A percentile compares a stretch with the other conserved stretches of the same genome.
Evolutionary conservation across 208 protist species (phyloP).

Genomic region (Leptomonas seymouri): DNA sequence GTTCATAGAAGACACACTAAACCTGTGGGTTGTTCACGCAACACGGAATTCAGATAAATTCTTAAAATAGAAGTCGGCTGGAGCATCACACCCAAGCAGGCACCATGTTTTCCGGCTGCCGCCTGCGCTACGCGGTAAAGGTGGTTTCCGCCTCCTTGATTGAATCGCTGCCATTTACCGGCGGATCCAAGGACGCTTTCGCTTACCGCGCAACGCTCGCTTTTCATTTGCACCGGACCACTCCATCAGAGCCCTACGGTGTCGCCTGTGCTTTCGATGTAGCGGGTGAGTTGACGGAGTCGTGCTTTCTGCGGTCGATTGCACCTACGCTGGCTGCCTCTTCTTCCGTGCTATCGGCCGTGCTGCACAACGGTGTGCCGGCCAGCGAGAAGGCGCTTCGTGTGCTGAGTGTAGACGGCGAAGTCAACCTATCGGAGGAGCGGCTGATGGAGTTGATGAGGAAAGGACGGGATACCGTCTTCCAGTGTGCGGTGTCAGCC

Average conservation of each 20-base stretch:
- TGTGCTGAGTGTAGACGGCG: conserved; percentile 19
- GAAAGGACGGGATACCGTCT: background rate
- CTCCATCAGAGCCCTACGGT: conserved; percentile 5
- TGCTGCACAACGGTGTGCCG: background rate
- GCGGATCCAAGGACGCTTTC: background rate
- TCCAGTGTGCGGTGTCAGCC: conserved; percentile 17
- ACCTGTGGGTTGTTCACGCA: too few relatives aligned
- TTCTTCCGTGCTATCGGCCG: conserved; percentile 9
- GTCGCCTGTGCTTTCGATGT: conserved; percentile 5
- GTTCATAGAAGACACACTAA: too few relatives aligned
- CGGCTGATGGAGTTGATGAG: conserved; percentile 3
- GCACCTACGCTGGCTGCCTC: background rate
- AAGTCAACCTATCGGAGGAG: background rate
- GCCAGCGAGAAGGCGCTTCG: background rate
- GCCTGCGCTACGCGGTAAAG: conserved; percentile 5
- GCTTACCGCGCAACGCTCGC: conserved; percentile 6
- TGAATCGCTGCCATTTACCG: conserved; percentile 5
- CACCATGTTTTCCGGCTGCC: conserved; percentile 21
- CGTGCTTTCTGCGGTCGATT: conserved; percentile 20
- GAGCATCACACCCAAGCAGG: too few relatives aligned
- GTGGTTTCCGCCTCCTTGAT: conserved; percentile 17
- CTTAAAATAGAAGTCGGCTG: too few relatives aligned
- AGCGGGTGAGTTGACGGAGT: background rate
- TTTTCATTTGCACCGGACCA: conserved; percentile 23
- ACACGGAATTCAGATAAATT: too few relatives aligned